Base-by-base conservation (phyloP, 148 eudicot genomes). In the Heliosperma pusillum region DNA sequence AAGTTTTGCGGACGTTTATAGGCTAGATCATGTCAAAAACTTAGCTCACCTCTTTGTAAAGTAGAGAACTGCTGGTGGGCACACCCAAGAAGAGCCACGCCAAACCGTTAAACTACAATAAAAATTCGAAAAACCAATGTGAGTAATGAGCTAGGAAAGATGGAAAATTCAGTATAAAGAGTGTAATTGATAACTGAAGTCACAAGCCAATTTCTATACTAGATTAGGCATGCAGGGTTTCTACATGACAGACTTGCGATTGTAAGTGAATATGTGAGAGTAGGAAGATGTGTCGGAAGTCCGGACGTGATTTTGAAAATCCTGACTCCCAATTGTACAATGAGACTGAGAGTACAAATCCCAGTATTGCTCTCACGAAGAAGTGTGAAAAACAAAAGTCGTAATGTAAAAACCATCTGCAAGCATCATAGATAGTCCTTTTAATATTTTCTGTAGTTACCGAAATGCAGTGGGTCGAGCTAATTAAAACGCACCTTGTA, bases 21-120 rank as follows among this genome's bases (percentile, higher is more conserved):
- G 9, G 76, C 27, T 45, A 50, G 33, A 20, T 12, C 29, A 56
- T 42, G 75, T 15, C 5, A 2, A 11, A 55, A 58, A 24, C 71
- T 24, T 53, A 64, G 69, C 69, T 84, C 79, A 92, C 99, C 90
- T 96, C 99, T 84, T 92, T 90, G 88, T 96, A 96, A 53, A 96
- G 88, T 33, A 96, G 82, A 27, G 99, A 92, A 80, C 97, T 92
- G 80, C 97, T 89, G 0, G 99, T 96, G 65, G 97, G 97, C 22
- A 96, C 99, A 81, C 97, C 99, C 90, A 96, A 88, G 88, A 96
- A 96, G 80, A 96, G 97, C 99, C 99, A 96, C 33, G 99, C 97
- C 87, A 96, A 84, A 42, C 99, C 99, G 64, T 89, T 96, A 81
- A 96, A 96, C 99, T 96, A 89, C 80, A 80, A 15, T 3, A 50